Evolutionary conservation across 2,329 filamentous ascomycete genomes (phyloP).

Genomic region (Colletotrichum karsti): DNA sequence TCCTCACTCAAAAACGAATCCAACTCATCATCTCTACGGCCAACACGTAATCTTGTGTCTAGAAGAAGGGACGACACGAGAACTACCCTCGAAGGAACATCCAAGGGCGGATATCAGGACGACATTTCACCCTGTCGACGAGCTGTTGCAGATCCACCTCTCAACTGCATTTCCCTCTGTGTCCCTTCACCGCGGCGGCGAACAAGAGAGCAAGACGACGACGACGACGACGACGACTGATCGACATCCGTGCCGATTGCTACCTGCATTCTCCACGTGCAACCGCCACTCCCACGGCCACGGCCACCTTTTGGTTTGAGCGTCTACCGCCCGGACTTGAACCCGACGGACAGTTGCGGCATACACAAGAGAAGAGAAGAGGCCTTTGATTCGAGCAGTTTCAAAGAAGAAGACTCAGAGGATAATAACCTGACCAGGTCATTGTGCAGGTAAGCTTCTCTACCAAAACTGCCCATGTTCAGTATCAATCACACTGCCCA

Average conservation of each 20-base stretch:
- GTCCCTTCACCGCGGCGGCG: slow-evolving; percentile 3
- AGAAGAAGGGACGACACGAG: background rate
- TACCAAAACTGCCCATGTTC: background rate
- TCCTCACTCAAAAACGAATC: background rate
- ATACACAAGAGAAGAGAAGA: too few relatives aligned
- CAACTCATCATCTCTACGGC: background rate
- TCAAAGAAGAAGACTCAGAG: background rate
- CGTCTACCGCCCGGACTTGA: slow-evolving; percentile 5
- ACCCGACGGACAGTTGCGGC: background rate
- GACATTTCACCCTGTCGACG: background rate
- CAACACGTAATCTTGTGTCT: background rate
- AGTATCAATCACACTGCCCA: background rate
- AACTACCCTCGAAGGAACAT: background rate
- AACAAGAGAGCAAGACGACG: slow-evolving; percentile 1
- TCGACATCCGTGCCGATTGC: slow-evolving; percentile 14
- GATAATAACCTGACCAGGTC: background rate
- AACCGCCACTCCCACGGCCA: background rate
- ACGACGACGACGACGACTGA: slow-evolving; percentile 14
- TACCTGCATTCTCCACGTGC: slow-evolving; percentile 24
- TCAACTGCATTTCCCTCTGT: background rate
- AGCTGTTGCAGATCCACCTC: slow-evolving; percentile 13
- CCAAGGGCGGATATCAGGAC: background rate
- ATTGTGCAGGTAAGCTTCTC: slow-evolving; percentile 12
- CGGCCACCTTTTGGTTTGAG: slow-evolving; percentile 8
- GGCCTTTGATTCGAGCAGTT: too few relatives aligned